Evolutionary conservation across 2,329 filamentous ascomycete species (phyloP).

Genomic region (Byssoonygena ceratinophila): DNA sequence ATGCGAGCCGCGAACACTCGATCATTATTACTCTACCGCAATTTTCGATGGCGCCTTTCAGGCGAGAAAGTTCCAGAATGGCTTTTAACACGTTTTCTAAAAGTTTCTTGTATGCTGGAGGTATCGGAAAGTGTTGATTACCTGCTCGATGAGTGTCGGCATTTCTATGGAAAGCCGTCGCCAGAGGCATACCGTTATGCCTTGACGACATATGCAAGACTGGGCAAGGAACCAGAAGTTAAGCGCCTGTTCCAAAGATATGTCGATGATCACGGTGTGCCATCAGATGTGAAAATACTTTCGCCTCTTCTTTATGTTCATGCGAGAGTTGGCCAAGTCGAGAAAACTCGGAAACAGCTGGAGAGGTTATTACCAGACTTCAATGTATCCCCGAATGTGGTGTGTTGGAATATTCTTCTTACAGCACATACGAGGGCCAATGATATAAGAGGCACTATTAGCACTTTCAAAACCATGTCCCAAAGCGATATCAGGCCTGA

Average conservation of each 20-base stretch:
- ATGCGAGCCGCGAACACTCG: conserved; percentile 23
- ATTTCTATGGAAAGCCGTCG: conserved; percentile 27
- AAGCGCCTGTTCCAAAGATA: conserved; percentile 38
- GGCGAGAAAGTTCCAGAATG: conserved; percentile 17
- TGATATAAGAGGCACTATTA: conserved; percentile 56
- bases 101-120: conserved; percentile 21
- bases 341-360: conserved; percentile 51
- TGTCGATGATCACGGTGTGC: conserved; percentile 29
- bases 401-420: conserved; percentile 67
- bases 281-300: conserved; percentile 25
- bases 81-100: conserved; percentile 23
- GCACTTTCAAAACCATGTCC: conserved; percentile 53
- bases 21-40: conserved; percentile 33
- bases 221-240: conserved; percentile 39
- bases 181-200: conserved; percentile 27
- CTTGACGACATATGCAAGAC: conserved; percentile 36
- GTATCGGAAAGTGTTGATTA: conserved; percentile 31
- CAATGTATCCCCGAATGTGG: conserved; percentile 45
- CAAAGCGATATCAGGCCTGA: conserved; percentile 45
- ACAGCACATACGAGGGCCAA: conserved; percentile 56
- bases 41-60: conserved; percentile 29
- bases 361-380: conserved; percentile 49
- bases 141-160: conserved; percentile 34
- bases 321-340: conserved; percentile 56
- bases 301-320: conserved; percentile 60